Base-by-base conservation (phyloP, 352 stramenopile species). In the Pythium utonaiense region DNA sequence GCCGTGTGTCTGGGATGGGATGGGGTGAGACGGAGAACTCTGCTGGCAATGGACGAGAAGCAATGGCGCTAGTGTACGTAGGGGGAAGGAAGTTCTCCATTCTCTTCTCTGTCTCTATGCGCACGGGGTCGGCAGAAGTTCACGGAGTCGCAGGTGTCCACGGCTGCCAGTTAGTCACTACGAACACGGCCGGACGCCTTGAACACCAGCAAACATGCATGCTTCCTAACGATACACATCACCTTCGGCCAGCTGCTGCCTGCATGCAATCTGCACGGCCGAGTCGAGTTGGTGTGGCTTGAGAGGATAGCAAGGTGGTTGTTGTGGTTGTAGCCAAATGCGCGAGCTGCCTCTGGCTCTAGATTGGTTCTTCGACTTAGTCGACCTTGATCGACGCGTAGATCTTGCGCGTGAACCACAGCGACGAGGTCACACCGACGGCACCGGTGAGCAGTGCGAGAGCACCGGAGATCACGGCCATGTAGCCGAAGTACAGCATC, bases 401-500 rank as follows among this genome's bases (percentile, higher is more conserved):
- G 74, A 99, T 99, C 71, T 95, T 98, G 66, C 93, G 88, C 49
- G 95, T 98, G 79, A 99, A 99, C 83, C 90, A 98, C 51, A 99
- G 96, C 64, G 91, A 98, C n/a, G 96, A 83, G 17, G 98, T 78
- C 62, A 99, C 98, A 51, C 97, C 97, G 44, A 99, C 91, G 5
- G 88, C 88, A 50, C 98, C 98, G 28, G 96, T 99, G 55, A 99
- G 75, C 51, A 99, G 76, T 47, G 87, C 84, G 57, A 99, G 96
- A n/a, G 92, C 93, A 22, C 97, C 81, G 1, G 92, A 98, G 65
- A 99, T 98, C 64, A 99, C 97, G 10, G 83, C 85, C 97, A 99
- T 99, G 88, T 99, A 99, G 28, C 92, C 96, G 60, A 99, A 98
- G 89, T 99, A 99, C 49, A 92, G 80, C 83, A 93, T 94, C 17